Percentiles rank a stretch among this genome's conserved stretches.
phyloP scores from a whole-genome alignment of 2,329 filamentous ascomycete genomes.

The Didymella lethalis region DNA sequence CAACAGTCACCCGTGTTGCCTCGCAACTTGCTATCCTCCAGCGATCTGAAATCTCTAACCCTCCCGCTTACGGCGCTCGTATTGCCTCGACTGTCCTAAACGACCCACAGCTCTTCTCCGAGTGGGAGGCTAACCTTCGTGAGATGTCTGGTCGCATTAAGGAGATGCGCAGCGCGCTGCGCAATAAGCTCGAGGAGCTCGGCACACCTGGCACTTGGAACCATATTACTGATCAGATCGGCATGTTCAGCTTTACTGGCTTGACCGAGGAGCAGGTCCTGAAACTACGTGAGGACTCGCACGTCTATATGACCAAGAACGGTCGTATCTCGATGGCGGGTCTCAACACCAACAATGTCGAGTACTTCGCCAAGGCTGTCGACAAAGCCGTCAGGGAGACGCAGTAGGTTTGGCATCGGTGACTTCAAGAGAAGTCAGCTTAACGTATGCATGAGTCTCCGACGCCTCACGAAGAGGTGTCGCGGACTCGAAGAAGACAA shows the following conservation, averaged over 20 bases:
- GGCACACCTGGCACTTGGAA: constrained; percentile 92
- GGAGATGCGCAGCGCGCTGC: constrained; percentile 82
- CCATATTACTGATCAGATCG: constrained; percentile 98
- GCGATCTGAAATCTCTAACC: constrained; percentile 96
- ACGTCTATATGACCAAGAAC: constrained; percentile 96
- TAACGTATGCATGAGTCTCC: neutral
- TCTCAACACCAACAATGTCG: constrained; percentile 89
- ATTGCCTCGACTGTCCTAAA: constrained; percentile 88
- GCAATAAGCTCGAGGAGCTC: constrained; percentile 81
- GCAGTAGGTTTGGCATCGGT: constrained; percentile 32
- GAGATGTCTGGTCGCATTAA: constrained; percentile 97
- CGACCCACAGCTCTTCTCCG: constrained; percentile 77
- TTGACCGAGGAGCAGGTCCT: constrained; percentile 76
- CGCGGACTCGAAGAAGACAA: neutral
- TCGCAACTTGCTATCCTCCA: constrained; percentile 94
- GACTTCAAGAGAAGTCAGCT: neutral
- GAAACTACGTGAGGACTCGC: constrained; percentile 72
- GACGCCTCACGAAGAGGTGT: neutral
- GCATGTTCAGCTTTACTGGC: constrained; percentile 98
- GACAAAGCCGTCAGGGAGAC: constrained; percentile 78
- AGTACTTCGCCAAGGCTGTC: constrained; percentile 90
- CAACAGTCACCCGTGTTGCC: constrained; percentile 70
- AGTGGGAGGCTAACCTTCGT: constrained; percentile 91
- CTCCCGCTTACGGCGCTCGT: constrained; percentile 90
- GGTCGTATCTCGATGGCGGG: constrained; percentile 98